Conservation (phyloP, 768 basidiomycete genomes). For the Tulasnella sp. region DNA sequence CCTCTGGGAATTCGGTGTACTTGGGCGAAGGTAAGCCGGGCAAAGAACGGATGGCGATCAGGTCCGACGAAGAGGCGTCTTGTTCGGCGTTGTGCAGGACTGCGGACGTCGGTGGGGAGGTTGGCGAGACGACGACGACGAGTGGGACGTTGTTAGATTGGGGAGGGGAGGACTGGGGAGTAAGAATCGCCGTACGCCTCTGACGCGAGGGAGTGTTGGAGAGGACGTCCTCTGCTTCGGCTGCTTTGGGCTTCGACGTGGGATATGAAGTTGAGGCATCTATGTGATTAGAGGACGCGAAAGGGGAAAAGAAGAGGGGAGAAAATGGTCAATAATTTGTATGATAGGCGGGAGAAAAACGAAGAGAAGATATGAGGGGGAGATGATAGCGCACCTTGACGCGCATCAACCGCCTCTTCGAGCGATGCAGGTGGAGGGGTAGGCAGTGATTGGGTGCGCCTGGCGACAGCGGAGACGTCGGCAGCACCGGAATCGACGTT, state of each 20-base stretch:
- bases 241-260: conserved; percentile 4
- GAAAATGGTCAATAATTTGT: not conserved
- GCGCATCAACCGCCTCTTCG: not conserved
- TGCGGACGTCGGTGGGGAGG: not conserved
- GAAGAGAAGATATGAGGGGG: not conserved
- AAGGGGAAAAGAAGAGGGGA: not conserved
- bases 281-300: not conserved
- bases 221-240: conserved; percentile 14
- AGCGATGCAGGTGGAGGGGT: not conserved
- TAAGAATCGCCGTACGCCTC: conserved; percentile 10
- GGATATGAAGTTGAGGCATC: not conserved
- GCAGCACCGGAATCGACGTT: not conserved
- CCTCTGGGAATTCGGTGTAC: conserved; percentile 10
- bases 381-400: not conserved
- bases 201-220: not conserved
- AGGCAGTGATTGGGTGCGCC: conserved; percentile 10
- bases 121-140: not conserved
- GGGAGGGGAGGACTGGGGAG: not conserved
- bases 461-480: not conserved
- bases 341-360: not conserved
- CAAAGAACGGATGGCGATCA: conserved; percentile 13
- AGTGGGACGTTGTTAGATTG: not conserved
- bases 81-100: not conserved
- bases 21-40: not conserved
- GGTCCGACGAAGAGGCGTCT: conserved; percentile 1